phyloP scores from a whole-genome alignment of 352 stramenopile species.

The Stramenopiles sp. region DNA sequence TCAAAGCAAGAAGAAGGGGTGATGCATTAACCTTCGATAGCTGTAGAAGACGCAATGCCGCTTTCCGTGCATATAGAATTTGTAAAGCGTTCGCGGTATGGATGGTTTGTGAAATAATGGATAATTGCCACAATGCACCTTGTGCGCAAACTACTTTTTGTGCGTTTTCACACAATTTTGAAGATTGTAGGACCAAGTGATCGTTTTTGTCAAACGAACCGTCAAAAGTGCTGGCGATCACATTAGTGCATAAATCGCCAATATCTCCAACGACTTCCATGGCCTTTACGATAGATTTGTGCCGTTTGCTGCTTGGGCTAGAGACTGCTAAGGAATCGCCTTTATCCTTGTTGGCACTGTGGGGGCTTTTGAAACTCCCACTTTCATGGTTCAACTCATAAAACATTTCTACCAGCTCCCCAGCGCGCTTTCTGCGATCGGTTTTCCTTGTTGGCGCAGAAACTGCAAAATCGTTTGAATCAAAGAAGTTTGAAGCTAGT shows the following conservation, averaged over 20 bases:
- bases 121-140: conserved; percentile 4
- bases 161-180: background rate
- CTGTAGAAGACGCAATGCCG: background rate
- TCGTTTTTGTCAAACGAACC: background rate
- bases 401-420: background rate
- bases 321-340: background rate
- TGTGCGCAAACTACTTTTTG: conserved; percentile 1
- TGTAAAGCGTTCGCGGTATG: background rate
- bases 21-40: background rate
- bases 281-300: background rate
- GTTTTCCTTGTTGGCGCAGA: background rate
- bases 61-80: background rate
- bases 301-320: background rate
- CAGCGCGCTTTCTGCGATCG: background rate
- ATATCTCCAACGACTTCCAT: background rate
- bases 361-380: background rate
- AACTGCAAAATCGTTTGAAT: background rate
- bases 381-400: background rate
- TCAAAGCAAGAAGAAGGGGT: background rate
- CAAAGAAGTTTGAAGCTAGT: background rate
- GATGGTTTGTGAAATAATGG: background rate
- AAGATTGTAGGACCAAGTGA: background rate
- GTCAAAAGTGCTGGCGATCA: background rate
- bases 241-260: background rate
- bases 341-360: background rate